Percentiles rank a stretch among this genome's conserved stretches.
Evolutionary conservation across 75 land plant species (phyloP).

Genomic region (Sequoia sempervirens): DNA sequence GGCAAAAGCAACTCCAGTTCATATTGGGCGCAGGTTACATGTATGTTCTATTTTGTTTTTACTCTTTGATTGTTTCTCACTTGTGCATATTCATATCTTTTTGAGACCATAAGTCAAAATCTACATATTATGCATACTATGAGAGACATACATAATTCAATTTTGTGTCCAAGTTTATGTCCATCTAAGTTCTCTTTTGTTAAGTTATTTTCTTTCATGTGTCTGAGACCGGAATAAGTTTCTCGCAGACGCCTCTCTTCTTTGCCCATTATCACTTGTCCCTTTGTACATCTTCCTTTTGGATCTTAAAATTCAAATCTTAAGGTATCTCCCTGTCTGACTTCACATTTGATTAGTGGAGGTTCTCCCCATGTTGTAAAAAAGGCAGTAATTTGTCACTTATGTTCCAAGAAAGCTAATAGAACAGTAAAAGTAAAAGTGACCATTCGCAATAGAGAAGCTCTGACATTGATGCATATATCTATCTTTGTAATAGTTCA

Average conservation of each 20-base stretch:
- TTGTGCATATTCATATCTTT: background rate
- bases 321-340: background rate
- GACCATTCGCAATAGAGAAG: background rate
- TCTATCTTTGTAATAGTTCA: background rate
- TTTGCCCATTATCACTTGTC: background rate
- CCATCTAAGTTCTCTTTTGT: background rate
- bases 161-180: background rate
- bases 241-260: background rate
- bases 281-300: constrained; percentile 2
- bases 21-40: constrained; percentile 30
- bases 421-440: background rate
- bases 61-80: background rate
- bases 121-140: background rate
- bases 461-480: background rate
- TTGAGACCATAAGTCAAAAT: background rate
- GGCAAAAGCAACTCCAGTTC: constrained; percentile 28
- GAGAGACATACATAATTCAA: background rate
- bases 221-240: background rate
- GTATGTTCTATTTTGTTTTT: constrained; percentile 5
- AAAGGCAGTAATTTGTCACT: background rate
- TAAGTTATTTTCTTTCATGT: background rate
- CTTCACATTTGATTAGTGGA: background rate
- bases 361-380: background rate
- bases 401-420: background rate
- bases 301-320: background rate